Evolutionary conservation across 805 yeast genomes (phyloP).

Genomic region (Sugiyamaella qingdaonensis): DNA sequence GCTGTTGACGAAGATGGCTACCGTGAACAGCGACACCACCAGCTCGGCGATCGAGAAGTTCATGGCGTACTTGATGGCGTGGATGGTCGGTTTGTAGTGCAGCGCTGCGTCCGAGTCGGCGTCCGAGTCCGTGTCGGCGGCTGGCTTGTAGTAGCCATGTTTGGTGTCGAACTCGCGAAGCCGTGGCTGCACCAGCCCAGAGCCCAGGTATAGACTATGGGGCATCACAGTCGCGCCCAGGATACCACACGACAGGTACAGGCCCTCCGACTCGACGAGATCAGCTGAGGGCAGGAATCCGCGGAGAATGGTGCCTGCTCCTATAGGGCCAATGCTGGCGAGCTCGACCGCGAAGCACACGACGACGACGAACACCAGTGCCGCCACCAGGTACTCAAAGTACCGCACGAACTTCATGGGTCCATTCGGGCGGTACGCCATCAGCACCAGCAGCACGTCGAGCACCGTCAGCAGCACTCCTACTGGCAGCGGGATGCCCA

Average conservation of each 20-base stretch:
- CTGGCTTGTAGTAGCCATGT: slow-evolving; percentile 42
- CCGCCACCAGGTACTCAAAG: slow-evolving; percentile 72
- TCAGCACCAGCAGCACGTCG: slow-evolving; percentile 72
- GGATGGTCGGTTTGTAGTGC: slow-evolving; percentile 66
- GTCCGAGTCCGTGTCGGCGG: slow-evolving; percentile 15
- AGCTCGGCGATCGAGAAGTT: slow-evolving; percentile 78
- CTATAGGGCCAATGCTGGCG: slow-evolving; percentile 42
- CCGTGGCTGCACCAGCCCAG: slow-evolving; percentile 84
- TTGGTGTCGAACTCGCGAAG: slow-evolving; percentile 66
- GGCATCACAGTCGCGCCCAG: slow-evolving; percentile 97
- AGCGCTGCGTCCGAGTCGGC: slow-evolving; percentile 5
- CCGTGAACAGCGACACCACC: slow-evolving; percentile 73
- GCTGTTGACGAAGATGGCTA: slow-evolving; percentile 88
- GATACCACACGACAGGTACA: slow-evolving; percentile 75
- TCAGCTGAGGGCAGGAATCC: slow-evolving; percentile 73
- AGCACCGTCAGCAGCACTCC: slow-evolving; percentile 79
- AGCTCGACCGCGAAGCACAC: slow-evolving; percentile 70
- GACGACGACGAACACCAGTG: slow-evolving; percentile 69
- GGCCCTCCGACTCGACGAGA: slow-evolving; percentile 56
- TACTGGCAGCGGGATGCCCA: slow-evolving; percentile 63
- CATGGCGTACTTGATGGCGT: slow-evolving; percentile 77
- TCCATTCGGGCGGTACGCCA: slow-evolving; percentile 76
- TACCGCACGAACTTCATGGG: slow-evolving; percentile 68
- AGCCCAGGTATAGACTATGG: slow-evolving; percentile 78
- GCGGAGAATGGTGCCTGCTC: slow-evolving; percentile 47